Evolutionary conservation across 2,329 filamentous ascomycete genomes (phyloP), one percentile per base, ranked within the genome.

Genomic region (Alternaria ventricosa): DNA sequence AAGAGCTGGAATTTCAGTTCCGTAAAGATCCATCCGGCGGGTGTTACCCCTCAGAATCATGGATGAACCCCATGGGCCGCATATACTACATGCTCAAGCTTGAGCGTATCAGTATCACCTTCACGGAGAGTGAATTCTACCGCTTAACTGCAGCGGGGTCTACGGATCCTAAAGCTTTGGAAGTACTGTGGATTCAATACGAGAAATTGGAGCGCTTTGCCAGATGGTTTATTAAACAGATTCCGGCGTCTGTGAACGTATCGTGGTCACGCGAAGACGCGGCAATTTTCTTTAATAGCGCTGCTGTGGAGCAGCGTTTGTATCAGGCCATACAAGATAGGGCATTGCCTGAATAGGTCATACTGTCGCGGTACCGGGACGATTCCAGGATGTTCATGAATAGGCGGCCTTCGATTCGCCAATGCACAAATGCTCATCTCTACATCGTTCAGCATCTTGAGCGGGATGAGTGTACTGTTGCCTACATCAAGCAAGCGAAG

Each of bases 321-420:
- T 60, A 56, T 56, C 47, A 20, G 10, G 47, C 60, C 20, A 36
- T 65, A 45, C 60, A 60, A 30, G 55, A 59, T 4, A 53, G 63
- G n/a, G 45, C n/a, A 9, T 54, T 30, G 10, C 13, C 45, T 49
- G 23, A 27, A 12, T 15, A 23, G 23, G 9, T 45, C 43, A 45
- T 6, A 11, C 9, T 41, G 36, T 41, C 5, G 36, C 36, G 36
- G 36, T 41, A 1, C 36, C 15, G 2, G 36, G 36, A 41, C 36
- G 36, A 41, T 10, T 41, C 1, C 5, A 41, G n/a, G 1, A 41
- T 11, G 36, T 41, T 8, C 36, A 18, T 41, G 36, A 2, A 41
- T 18, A 3, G 36, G 18, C 2, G n/a, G 36, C 36, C 36, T 41
- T 18, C 15, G 36, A 18, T 3, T 41, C 9, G 5, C 3, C 36